phyloP scores from a whole-genome alignment of 192 early-diverging fungal species.

The Podila epicladia region DNA sequence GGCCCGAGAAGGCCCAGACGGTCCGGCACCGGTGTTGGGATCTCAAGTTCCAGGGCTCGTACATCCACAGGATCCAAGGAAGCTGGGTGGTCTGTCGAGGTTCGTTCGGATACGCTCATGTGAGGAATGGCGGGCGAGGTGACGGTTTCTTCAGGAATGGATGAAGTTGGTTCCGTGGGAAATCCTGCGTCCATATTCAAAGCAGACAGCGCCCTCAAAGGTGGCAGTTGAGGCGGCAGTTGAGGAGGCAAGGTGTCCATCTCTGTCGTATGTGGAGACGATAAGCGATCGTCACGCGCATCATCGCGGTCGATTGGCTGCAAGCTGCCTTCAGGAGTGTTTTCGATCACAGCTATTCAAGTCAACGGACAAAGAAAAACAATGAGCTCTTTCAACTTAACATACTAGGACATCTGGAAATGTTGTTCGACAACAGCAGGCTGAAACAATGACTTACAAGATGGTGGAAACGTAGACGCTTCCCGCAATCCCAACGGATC shows the following conservation, averaged over 20 bases:
- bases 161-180: too few species aligned
- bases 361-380: neutral
- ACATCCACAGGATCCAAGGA: neutral
- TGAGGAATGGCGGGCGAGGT: too few species aligned
- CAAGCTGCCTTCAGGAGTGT: constrained; percentile 2
- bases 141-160: too few species aligned
- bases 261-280: neutral
- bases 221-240: too few species aligned
- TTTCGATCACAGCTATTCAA: neutral
- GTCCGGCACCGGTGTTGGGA: constrained; percentile 2
- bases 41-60: neutral
- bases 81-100: too few species aligned
- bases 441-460: neutral
- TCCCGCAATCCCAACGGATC: neutral
- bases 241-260: neutral
- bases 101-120: too few species aligned
- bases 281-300: neutral
- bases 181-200: too few species aligned
- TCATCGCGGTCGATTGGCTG: too few species aligned
- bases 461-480: neutral
- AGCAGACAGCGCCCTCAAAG: too few species aligned
- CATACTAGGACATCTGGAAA: neutral
- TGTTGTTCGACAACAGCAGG: neutral
- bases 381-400: neutral
- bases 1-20: constrained; percentile 31